Conservation (phyloP, 176 grass and related monocot species). For the Oryza australiensis region DNA sequence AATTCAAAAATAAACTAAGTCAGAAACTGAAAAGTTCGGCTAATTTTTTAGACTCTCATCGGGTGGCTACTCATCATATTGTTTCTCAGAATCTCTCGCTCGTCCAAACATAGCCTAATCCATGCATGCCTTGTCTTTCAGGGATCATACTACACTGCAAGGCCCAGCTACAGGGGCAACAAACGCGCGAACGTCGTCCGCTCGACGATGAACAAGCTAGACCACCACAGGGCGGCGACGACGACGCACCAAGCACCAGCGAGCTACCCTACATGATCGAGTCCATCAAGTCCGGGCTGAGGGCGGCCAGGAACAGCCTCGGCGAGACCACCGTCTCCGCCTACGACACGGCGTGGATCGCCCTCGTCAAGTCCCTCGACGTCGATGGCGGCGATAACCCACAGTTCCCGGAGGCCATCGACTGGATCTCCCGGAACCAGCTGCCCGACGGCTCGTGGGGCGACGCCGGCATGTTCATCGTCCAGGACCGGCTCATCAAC, state of each 20-base stretch:
- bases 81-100: no score
- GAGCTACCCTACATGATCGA: not conserved
- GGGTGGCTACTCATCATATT: no score
- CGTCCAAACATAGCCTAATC: no score
- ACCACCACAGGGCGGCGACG: no score
- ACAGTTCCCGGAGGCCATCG: conserved; percentile 54
- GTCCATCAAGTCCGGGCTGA: conserved; percentile 23
- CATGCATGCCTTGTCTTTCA: not conserved
- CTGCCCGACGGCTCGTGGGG: conserved; percentile 64
- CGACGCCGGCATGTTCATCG: conserved; percentile 37
- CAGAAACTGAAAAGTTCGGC: no score
- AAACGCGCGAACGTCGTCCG: not conserved
- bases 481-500: conserved; percentile 67
- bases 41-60: no score
- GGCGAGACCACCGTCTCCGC: conserved; percentile 54
- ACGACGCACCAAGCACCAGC: no score
- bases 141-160: not conserved
- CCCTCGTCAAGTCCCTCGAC: conserved; percentile 30
- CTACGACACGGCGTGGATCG: conserved; percentile 79
- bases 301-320: conserved; percentile 13
- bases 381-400: not conserved
- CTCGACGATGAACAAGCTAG: no score
- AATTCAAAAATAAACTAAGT: no score
- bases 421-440: conserved; percentile 67
- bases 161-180: no score